Base-by-base conservation (phyloP, 148 eudicot species). In the Tetragonia tetragonoides region DNA sequence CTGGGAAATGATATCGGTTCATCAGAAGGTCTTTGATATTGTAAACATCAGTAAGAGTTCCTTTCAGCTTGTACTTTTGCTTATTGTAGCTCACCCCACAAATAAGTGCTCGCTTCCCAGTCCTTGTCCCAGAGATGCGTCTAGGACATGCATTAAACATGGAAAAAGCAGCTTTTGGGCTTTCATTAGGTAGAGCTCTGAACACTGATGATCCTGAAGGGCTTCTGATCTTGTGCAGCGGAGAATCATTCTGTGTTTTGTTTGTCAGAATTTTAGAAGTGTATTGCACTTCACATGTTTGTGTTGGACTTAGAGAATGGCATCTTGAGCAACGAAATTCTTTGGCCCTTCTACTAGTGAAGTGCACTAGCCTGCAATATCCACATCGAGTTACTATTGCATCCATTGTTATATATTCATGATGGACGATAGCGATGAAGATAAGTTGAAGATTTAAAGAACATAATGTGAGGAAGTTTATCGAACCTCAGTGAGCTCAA, bases 11-110 rank as follows among this genome's bases (percentile, higher is more conserved):
- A 68, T 86, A 88, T 17, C 40, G 60, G 18, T 81, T 60, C 4
- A 82, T 37, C 18, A 93, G 88, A 56, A 93, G 81, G 34, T 84
- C 66, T 62, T 75, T 82, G 73, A 93, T 86, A 61, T 68, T 81
- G 66, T 78, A 71, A 21, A 87, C 92, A 78, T 93, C 96, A 28
- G 81, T 72, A 9, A 86, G 65, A 10, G 93, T 84, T 68, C 96
- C 97, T 70, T 80, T 84, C 78, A 93, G 87, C 86, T 81, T 83
- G 79, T 69, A 63, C 65, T 87, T 87, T 77, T 83, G 84, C 37
- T 69, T 81, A 67, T 74, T 77, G 85, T 89, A 93, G 74, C 84
- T 86, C 28, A 93, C 97, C 1, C 96, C 97, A 69, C 93, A 91
- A 28, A 93, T 82, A 75, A 93, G 82, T 40, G 97, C 95, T 23